phyloP scores from a whole-genome alignment of 2,329 filamentous ascomycete genomes.

The Setomelanomma holmii region DNA sequence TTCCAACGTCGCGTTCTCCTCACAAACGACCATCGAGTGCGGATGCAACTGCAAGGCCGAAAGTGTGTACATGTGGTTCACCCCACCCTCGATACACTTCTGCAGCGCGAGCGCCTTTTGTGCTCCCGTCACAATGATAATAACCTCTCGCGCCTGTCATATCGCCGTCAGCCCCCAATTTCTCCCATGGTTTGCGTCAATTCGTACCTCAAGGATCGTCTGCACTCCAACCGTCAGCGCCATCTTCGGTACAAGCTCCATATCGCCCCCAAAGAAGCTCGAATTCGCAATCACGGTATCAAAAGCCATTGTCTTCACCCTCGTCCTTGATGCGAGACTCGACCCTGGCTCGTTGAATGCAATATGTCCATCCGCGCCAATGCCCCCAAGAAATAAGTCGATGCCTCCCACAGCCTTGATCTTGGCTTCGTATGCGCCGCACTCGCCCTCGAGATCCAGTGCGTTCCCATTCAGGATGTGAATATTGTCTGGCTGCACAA shows the following conservation, averaged over 20 bases:
- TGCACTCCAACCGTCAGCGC: slow-evolving; percentile 84
- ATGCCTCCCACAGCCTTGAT: slow-evolving; percentile 79
- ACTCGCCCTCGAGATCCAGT: slow-evolving; percentile 75
- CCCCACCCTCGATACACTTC: slow-evolving; percentile 78
- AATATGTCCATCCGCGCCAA: slow-evolving; percentile 86
- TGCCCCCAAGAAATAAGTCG: slow-evolving; percentile 83
- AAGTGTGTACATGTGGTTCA: slow-evolving; percentile 91
- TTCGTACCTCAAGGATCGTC: slow-evolving; percentile 73
- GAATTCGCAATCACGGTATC: slow-evolving; percentile 88
- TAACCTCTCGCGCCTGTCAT: slow-evolving; percentile 71
- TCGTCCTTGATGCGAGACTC: slow-evolving; percentile 75
- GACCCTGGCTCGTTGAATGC: slow-evolving; percentile 91
- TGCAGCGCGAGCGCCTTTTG: slow-evolving; percentile 82
- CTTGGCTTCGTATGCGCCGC: slow-evolving; percentile 78
- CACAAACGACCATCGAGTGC: slow-evolving; percentile 81
- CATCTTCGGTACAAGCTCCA: slow-evolving; percentile 77
- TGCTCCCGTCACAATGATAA: slow-evolving; percentile 80
- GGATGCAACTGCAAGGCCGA: slow-evolving; percentile 81
- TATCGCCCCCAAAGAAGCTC: slow-evolving; percentile 79
- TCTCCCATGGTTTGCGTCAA: slow-evolving; percentile 8
- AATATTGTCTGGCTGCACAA: slow-evolving; percentile 81
- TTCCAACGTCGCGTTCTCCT: slow-evolving; percentile 70
- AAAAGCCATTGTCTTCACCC: slow-evolving; percentile 85
- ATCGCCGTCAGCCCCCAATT: slow-evolving; percentile 13
- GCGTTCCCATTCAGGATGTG: slow-evolving; percentile 86